These are phyloP conservation scores for Paraphoma sp. DNA, from an alignment of 2,329 filamentous ascomycete genomes.

Conservation along the genomic window DNA sequence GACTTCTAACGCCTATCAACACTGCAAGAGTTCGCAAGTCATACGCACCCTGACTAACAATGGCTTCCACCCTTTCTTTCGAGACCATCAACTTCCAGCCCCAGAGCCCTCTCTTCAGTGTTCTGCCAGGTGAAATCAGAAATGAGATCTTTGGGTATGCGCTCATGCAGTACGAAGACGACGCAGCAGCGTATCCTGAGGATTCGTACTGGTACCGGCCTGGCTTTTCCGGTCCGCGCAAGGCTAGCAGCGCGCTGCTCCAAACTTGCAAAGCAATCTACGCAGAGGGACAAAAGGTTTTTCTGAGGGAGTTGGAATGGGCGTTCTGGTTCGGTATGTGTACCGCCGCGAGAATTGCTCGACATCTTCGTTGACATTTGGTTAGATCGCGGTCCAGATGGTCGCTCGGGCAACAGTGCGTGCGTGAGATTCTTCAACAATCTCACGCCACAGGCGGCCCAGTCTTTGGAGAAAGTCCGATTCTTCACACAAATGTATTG, in stretches of 20 bases:
- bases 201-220: slow-evolving; percentile 15
- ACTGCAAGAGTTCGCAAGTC: background rate
- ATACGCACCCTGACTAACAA: background rate
- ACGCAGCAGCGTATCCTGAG: slow-evolving; percentile 7
- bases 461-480: slow-evolving; percentile 13
- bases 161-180: slow-evolving; percentile 12
- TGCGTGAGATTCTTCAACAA: slow-evolving; percentile 6
- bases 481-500: slow-evolving; percentile 18
- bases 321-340: slow-evolving; percentile 14
- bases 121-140: slow-evolving; percentile 11
- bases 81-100: slow-evolving; percentile 4
- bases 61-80: slow-evolving; percentile 1
- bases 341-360: background rate
- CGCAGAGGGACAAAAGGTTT: slow-evolving; percentile 12
- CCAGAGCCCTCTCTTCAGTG: slow-evolving; percentile 10
- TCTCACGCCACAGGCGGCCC: slow-evolving; percentile 1
- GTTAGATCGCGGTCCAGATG: slow-evolving; percentile 10
- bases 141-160: slow-evolving; percentile 11
- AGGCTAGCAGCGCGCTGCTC: slow-evolving; percentile 10
- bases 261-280: slow-evolving; percentile 12
- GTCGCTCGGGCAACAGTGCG: slow-evolving; percentile 1
- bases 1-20: background rate
- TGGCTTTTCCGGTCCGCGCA: slow-evolving; percentile 9
- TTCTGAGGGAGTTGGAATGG: slow-evolving; percentile 8
- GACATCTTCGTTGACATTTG: background rate